These are phyloP conservation scores for Candida germanica DNA, from an alignment of 805 yeast genomes.

Conservation along the genomic window DNA sequence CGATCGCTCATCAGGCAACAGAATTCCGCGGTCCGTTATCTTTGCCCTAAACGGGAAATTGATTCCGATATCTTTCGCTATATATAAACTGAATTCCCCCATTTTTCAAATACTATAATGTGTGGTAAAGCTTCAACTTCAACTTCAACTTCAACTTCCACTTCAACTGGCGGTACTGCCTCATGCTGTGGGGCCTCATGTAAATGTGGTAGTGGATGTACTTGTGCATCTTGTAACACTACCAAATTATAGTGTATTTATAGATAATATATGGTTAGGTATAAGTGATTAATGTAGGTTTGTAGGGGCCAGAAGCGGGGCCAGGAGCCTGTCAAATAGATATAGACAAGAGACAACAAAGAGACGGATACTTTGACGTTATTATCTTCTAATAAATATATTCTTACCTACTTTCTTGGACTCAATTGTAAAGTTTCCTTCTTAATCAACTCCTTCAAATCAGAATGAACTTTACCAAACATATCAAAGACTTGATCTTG, in stretches of 20 bases:
- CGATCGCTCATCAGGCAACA: too few species aligned
- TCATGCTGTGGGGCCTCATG: slow-evolving; percentile 38
- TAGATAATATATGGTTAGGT: too few species aligned
- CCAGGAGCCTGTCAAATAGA: too few species aligned
- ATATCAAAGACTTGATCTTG: slow-evolving; percentile 76
- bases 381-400: too few species aligned
- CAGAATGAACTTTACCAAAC: slow-evolving; percentile 70
- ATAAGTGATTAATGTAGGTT: too few species aligned
- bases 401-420: slow-evolving; percentile 41
- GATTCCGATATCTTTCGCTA: slow-evolving; percentile 4
- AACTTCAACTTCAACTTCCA: slow-evolving; percentile 2
- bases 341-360: too few species aligned
- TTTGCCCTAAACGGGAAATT: slow-evolving; percentile 11
- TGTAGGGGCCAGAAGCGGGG: too few species aligned
- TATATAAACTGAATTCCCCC: slow-evolving; percentile 5
- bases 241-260: slow-evolving; percentile 29
- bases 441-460: slow-evolving; percentile 65
- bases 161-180: slow-evolving; percentile 12
- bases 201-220: slow-evolving; percentile 41
- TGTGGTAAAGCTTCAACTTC: slow-evolving; percentile 19
- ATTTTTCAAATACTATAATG: slow-evolving; percentile 10
- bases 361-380: too few species aligned
- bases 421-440: slow-evolving; percentile 53
- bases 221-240: slow-evolving; percentile 41
- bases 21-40: background rate